Evolutionary conservation across 2,329 filamentous ascomycete species (phyloP), one percentile per base, ranked within the genome.

Genomic region (Ploettnerulaceae sp.): DNA sequence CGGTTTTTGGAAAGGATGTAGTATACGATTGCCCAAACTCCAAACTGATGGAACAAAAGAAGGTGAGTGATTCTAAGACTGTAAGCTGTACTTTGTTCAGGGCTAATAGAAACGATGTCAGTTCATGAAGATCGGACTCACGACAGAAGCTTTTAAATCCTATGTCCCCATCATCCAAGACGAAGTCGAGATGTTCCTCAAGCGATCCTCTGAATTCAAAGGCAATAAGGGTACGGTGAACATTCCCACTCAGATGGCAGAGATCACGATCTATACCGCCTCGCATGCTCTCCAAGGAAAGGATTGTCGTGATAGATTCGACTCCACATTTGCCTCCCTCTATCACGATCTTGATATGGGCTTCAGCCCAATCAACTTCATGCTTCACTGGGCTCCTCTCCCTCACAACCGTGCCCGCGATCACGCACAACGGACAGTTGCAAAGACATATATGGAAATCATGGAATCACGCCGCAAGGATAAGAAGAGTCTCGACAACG

Each of bases 1-100:
- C 79, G 18, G 79, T 82, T 37, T 95, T 95, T 64, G 89, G 89
- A 57, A 82, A 80, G 59, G 84, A 90, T 69, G 89, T 95, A 20
- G 86, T 94, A 44, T 95, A 94, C 64, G 89, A 94, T 66, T 93
- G 88, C 69, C 87, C 88, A 32, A 94, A 94, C 65, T 75, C 87
- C 48, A 94, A 94, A 70, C 77, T 95, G 63, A 94, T 95, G 89
- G 89, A 95, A 71, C 89, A 95, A 74, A 95, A 95, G 74, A 93
- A 91, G 80, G 86, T 89, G 66, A 53, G 69, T 28, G 20, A 2
- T 5, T 39, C 7, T 33, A 28, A 38, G 22, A 47, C 21, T 22
- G 5, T 21, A n/a, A 12, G 20, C 9, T 6, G 32, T 5, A 7
- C 6, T 3, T 7, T 26, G 33, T 18, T 4, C 6, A 25, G 35